Evolutionary conservation across 495 filamentous ascomycete species (phyloP).

Genomic region (Aspergillus steynii): DNA sequence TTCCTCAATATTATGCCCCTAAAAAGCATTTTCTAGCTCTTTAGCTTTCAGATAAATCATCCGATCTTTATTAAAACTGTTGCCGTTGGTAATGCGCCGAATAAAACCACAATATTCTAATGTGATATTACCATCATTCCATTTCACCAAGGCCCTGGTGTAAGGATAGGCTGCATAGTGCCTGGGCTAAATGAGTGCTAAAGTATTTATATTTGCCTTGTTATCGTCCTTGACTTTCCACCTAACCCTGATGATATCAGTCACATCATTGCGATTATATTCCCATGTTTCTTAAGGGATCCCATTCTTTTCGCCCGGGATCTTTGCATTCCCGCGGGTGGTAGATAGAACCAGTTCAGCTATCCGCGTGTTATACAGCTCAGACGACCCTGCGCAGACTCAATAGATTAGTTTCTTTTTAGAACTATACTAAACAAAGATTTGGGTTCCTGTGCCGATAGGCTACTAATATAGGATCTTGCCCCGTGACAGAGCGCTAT

Average conservation of each 20-base stretch:
- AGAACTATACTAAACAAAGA: constrained; percentile 23
- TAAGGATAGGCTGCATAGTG: constrained; percentile 21
- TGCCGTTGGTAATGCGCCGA: constrained; percentile 19
- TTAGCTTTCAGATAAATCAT: constrained; percentile 26
- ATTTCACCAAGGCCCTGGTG: constrained; percentile 24
- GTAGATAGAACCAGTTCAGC: constrained; percentile 14
- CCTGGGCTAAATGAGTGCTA: constrained; percentile 10
- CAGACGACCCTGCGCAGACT: constrained; percentile 21
- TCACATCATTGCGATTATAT: constrained; percentile 19
- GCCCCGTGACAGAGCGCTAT: constrained; percentile 28
- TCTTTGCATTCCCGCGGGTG: constrained; percentile 18
- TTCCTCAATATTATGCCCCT: constrained; percentile 3
- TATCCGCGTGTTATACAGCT: constrained; percentile 17
- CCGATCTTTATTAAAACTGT: constrained; percentile 16
- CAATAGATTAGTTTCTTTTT: constrained; percentile 17
- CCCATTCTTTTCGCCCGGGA: constrained; percentile 6
- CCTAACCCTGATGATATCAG: constrained; percentile 21
- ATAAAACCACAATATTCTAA: constrained; percentile 25
- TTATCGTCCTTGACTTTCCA: constrained; percentile 29
- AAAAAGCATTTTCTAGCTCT: constrained; percentile 15
- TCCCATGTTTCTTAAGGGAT: constrained; percentile 19
- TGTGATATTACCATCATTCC: constrained; percentile 21
- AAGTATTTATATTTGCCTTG: constrained; percentile 16
- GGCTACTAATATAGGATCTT: constrained; percentile 52
- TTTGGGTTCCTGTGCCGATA: constrained; percentile 23